Conservation (phyloP, 192 early-diverging fungal genomes). For the Geosiphon pyriformis region DNA sequence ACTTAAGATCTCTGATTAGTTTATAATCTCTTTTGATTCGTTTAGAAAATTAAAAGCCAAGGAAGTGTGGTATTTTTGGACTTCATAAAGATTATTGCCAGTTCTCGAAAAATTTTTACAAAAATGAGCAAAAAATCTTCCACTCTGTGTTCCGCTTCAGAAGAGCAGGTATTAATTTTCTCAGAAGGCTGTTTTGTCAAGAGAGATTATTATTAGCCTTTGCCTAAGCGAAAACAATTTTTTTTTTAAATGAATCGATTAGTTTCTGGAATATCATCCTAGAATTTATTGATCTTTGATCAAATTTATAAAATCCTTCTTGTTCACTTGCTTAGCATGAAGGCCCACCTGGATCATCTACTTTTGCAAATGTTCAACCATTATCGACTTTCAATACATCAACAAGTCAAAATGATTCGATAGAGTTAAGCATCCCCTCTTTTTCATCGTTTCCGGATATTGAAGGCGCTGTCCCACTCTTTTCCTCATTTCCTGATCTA, state of each 20-base stretch:
- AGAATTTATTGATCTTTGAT: not conserved
- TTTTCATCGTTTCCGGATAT: not conserved
- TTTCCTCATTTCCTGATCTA: not conserved
- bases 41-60: too few species aligned
- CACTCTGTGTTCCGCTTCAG: not conserved
- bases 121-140: slow-evolving; percentile 2
- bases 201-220: too few species aligned
- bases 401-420: not conserved
- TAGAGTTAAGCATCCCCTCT: not conserved
- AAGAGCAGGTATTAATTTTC: not conserved
- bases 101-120: not conserved
- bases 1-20: too few species aligned
- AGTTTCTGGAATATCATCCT: not conserved
- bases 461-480: not conserved
- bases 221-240: not conserved
- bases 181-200: too few species aligned
- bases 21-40: too few species aligned
- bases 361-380: not conserved
- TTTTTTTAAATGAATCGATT: not conserved
- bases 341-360: not conserved
- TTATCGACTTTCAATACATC: not conserved
- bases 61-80: too few species aligned
- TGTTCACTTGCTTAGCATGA: not conserved
- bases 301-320: not conserved
- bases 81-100: not conserved